These are phyloP conservation scores for Cicer chorassanicum DNA, from an alignment of 306 rosid genomes.

Conservation along the genomic window DNA sequence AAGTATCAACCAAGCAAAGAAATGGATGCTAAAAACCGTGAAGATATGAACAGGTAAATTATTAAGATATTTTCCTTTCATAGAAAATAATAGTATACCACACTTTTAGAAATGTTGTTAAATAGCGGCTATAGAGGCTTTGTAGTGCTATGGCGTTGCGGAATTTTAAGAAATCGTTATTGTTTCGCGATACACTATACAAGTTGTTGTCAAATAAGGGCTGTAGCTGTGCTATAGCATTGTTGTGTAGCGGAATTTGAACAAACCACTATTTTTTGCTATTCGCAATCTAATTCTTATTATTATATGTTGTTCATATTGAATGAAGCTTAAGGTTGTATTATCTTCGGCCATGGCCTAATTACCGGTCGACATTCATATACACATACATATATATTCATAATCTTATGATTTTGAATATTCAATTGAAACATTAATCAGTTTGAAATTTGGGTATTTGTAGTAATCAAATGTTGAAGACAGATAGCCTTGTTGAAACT, in stretches of 20 bases:
- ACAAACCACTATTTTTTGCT: too few species aligned
- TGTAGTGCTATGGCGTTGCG: too few species aligned
- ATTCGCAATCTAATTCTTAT: neutral
- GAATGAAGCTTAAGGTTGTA: constrained; percentile 3
- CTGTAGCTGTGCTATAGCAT: too few species aligned
- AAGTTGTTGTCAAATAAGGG: too few species aligned
- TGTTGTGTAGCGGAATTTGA: too few species aligned
- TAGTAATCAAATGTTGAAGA: constrained; percentile 18
- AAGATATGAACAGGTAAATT: constrained; percentile 62
- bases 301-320: neutral
- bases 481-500: neutral
- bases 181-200: too few species aligned
- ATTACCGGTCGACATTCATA: neutral
- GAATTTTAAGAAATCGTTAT: too few species aligned
- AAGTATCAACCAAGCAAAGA: constrained; percentile 96
- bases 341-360: neutral
- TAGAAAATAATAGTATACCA: constrained; percentile 14
- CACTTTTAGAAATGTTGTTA: too few species aligned
- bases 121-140: too few species aligned
- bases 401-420: neutral
- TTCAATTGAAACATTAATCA: constrained; percentile 14
- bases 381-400: neutral
- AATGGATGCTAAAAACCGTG: constrained; percentile 77
- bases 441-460: neutral
- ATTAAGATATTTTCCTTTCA: neutral